A percentile compares a stretch with the other conserved stretches of the same genome.
These are phyloP conservation scores for Plicaturopsis crispa DNA, from an alignment of 768 basidiomycete species.

Conservation along the genomic window DNA sequence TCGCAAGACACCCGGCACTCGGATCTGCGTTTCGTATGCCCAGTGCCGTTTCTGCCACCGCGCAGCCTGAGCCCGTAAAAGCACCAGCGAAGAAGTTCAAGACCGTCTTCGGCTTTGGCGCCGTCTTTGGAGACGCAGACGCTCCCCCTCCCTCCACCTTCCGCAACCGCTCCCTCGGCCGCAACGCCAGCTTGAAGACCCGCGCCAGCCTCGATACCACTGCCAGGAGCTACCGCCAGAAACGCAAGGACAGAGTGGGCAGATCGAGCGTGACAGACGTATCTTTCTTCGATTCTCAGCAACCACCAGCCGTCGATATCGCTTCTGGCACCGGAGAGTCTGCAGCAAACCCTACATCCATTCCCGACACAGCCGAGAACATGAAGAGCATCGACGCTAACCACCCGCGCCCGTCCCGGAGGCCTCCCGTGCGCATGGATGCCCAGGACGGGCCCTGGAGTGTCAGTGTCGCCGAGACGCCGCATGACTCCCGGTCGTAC, in stretches of 20 bases:
- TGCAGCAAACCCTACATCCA: conserved; percentile 2
- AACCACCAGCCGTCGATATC: conserved; percentile 19
- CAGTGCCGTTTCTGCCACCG: conserved; percentile 26
- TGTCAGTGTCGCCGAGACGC: conserved; percentile 82
- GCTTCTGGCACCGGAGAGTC: too few relatives aligned
- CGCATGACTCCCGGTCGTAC: conserved; percentile 65
- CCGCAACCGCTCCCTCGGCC: conserved; percentile 20
- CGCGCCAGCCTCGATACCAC: conserved; percentile 40
- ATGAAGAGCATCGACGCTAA: conserved; percentile 38
- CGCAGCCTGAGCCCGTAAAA: conserved; percentile 20
- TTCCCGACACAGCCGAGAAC: conserved; percentile 21
- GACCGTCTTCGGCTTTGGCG: conserved; percentile 36
- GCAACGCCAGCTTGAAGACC: conserved; percentile 21
- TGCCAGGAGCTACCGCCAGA: conserved; percentile 26
- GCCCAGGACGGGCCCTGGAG: conserved; percentile 80
- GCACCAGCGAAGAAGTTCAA: conserved; percentile 39
- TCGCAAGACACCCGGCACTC: too few relatives aligned
- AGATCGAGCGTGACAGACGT: conserved; percentile 30
- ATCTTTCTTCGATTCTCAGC: conserved; percentile 34
- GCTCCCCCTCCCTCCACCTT: conserved; percentile 19
- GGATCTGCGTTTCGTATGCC: too few relatives aligned
- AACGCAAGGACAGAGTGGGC: conserved; percentile 26
- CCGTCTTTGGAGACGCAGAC: conserved; percentile 27
- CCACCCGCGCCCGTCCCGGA: conserved; percentile 31
- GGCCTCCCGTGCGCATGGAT: conserved; percentile 57